These are phyloP conservation scores for Fusarium sp. DNA, from an alignment of 2,329 filamentous ascomycete species.

Conservation along the genomic window DNA sequence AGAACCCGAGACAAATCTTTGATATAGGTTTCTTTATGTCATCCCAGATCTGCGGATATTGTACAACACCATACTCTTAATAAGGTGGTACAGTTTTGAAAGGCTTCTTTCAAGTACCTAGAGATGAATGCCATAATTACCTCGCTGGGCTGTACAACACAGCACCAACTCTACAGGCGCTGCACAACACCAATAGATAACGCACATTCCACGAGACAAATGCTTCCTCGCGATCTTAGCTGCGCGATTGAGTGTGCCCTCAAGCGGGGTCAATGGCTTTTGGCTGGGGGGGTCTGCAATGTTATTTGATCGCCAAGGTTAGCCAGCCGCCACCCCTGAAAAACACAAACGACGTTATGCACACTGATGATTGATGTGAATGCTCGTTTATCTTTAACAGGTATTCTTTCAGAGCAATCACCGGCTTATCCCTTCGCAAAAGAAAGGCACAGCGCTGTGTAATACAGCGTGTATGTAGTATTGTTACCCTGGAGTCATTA, in stretches of 20 bases:
- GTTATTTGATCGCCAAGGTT: constrained; percentile 21
- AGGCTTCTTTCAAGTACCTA: neutral
- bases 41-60: neutral
- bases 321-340: constrained; percentile 27
- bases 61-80: neutral
- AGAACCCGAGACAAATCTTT: constrained; percentile 22
- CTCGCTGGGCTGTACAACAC: neutral
- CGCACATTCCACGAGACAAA: constrained; percentile 35
- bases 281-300: constrained; percentile 15
- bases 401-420: neutral
- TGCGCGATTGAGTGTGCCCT: constrained; percentile 30
- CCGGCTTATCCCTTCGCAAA: constrained; percentile 11
- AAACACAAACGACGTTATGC: constrained; percentile 16
- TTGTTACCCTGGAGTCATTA: constrained; percentile 12
- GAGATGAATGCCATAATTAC: neutral
- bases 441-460: constrained; percentile 8
- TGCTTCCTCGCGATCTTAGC: constrained; percentile 31
- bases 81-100: neutral
- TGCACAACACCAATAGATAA: constrained; percentile 20
- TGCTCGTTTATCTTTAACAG: neutral
- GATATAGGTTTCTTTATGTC: neutral
- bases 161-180: neutral
- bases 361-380: constrained; percentile 14
- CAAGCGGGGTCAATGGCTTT: constrained; percentile 30
- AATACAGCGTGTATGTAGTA: neutral